Evolutionary conservation across 257 asterid species (phyloP).

Genomic region (Solanum paucissectum): DNA sequence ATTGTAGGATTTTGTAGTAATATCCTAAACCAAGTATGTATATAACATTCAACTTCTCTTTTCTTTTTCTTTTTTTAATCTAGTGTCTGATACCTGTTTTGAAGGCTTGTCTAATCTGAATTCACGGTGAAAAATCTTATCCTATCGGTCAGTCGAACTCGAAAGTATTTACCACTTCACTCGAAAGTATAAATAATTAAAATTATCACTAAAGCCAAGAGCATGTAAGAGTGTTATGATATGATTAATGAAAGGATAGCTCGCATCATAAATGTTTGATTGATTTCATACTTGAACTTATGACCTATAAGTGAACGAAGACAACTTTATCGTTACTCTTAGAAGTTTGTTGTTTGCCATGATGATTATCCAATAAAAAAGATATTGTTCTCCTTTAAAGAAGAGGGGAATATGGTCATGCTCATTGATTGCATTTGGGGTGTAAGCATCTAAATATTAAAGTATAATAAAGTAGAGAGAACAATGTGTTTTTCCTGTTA

Average conservation of each 20-base stretch:
- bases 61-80: too few relatives aligned
- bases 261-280: too few relatives aligned
- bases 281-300: fast-evolving
- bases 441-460: slow-evolving; percentile 41
- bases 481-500: slow-evolving; percentile 19
- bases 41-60: too few relatives aligned
- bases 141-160: background rate
- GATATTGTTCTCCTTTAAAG: slow-evolving; percentile 19
- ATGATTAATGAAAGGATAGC: background rate
- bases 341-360: background rate
- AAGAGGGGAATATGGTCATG: slow-evolving; percentile 27
- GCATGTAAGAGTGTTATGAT: background rate
- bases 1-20: background rate
- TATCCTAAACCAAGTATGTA: background rate
- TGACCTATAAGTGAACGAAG: background rate
- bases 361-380: slow-evolving; percentile 13
- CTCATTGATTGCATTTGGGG: slow-evolving; percentile 22
- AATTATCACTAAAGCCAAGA: background rate
- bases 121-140: too few relatives aligned
- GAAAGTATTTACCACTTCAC: too few relatives aligned
- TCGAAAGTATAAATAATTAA: background rate
- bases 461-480: slow-evolving; percentile 5
- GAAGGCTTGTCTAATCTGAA: too few relatives aligned
- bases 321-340: background rate
- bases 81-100: too few relatives aligned